Base-by-base conservation (phyloP, 2,329 filamentous ascomycete species). In the Arthrobotrys entomopaga region DNA sequence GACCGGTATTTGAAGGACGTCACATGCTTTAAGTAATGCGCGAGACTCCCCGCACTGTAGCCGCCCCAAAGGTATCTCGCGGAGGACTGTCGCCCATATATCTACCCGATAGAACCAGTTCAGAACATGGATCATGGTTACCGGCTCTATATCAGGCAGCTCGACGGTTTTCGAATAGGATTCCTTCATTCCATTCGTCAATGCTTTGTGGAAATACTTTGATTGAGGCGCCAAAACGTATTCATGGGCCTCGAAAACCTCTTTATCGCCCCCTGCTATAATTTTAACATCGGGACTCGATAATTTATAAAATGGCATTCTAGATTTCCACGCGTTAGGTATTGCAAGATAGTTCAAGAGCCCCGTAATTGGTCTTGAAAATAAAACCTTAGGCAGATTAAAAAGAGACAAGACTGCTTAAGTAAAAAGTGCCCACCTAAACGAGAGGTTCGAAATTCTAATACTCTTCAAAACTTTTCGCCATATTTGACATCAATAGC, bases 151-250 rank as follows among this genome's bases (percentile, higher is more conserved):
- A 1, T 56, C 50, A 1, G 40, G 38, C 11, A 65, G n/a, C 4
- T 48, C 6, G 40, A 65, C 48, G 11, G 46, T 19, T n/a, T 43
- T 56, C 20, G 26, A 4, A 2, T 22, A n/a, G 1, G 60, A 48
- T 24, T 56, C 60, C 20, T 48, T 65, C n/a, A 56, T 43, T 16
- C 60, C 60, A 42, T 20, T 48, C 0, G 24, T 65, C 8, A 65
- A 20, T 5, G 50, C 50, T 4, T 34, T 22, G 3, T 34, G 29
- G 22, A 65, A 65, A 43, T 56, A 64, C 7, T 4, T n/a, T 8
- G 59, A 64, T 22, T 50, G 59, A 46, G 59, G 59, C 13, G 34
- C 59, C 19, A 64, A 16, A 3, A 54, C 26, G 19, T 42, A 13
- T 29, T 54, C 59, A 26, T 64, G 59, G 11, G n/a, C 49, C 6